Percentiles rank a stretch among this genome's conserved stretches.
phyloP scores from a whole-genome alignment of 306 rosid genomes.

The Potentilla sterilis region DNA sequence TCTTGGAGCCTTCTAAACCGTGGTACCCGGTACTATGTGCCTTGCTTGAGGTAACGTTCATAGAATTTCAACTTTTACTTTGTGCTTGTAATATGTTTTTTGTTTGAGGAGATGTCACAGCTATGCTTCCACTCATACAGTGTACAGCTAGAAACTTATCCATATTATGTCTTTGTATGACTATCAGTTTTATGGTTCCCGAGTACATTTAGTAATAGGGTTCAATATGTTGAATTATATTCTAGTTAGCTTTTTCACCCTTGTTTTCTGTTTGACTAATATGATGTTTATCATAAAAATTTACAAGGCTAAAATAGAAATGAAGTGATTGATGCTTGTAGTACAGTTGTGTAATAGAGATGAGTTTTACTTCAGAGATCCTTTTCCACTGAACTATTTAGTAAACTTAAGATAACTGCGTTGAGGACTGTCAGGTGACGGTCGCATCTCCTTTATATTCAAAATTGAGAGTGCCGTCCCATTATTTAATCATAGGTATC shows the following conservation, averaged over 20 bases:
- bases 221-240: not conserved
- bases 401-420: not conserved
- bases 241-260: not conserved
- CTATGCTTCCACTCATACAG: not conserved
- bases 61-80: not conserved
- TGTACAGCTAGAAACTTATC: not conserved
- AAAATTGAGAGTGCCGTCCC: not conserved
- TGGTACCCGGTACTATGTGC: slow-evolving; percentile 53
- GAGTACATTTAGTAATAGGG: not conserved
- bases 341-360: not conserved
- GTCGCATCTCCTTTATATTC: not conserved
- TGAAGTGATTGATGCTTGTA: not conserved
- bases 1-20: slow-evolving; percentile 42
- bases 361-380: not conserved
- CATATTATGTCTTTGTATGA: not conserved
- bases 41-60: slow-evolving; percentile 58
- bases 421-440: not conserved
- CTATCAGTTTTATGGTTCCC: not conserved
- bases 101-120: not conserved
- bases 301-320: not conserved
- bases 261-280: not conserved
- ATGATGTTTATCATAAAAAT: not conserved
- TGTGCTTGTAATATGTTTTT: not conserved
- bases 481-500: not conserved
- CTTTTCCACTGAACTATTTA: not conserved